phyloP scores from a whole-genome alignment of 1,139 yeast species.

The Candida pseudoviswanathii region DNA sequence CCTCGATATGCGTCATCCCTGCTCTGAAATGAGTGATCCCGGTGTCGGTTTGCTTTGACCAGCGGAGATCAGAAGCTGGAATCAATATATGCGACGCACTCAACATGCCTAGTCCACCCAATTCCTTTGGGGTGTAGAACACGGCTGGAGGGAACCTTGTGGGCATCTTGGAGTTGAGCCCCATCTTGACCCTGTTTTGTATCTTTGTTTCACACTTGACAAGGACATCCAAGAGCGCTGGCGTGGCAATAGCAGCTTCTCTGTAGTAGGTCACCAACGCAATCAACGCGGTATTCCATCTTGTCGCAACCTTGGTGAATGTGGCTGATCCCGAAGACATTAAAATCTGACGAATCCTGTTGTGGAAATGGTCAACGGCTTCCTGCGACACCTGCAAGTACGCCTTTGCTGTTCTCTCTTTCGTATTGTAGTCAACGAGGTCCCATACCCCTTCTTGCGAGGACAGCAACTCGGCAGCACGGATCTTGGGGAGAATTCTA shows the following conservation, averaged over 20 bases:
- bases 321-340: conserved; percentile 97
- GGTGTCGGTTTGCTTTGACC: conserved; percentile 93
- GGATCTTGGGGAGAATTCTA: conserved; percentile 74
- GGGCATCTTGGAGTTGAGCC: conserved; percentile 97
- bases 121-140: conserved; percentile 93
- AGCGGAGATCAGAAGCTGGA: conserved; percentile 87
- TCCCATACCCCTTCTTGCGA: conserved; percentile 91
- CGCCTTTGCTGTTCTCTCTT: conserved; percentile 90
- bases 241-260: conserved; percentile 90
- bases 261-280: conserved; percentile 86
- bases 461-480: conserved; percentile 51
- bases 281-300: conserved; percentile 94
- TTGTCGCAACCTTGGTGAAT: conserved; percentile 89
- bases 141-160: conserved; percentile 98
- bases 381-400: conserved; percentile 79
- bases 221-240: conserved; percentile 71
- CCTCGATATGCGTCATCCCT: conserved; percentile 86
- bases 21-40: conserved; percentile 94
- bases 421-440: conserved; percentile 66
- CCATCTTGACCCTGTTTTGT: conserved; percentile 93
- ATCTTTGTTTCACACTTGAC: conserved; percentile 93
- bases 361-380: conserved; percentile 78
- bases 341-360: conserved; percentile 83
- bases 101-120: conserved; percentile 97
- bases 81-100: conserved; percentile 95